Conservation (phyloP, 495 filamentous ascomycete species). For the Talaromyces wortmannii region DNA sequence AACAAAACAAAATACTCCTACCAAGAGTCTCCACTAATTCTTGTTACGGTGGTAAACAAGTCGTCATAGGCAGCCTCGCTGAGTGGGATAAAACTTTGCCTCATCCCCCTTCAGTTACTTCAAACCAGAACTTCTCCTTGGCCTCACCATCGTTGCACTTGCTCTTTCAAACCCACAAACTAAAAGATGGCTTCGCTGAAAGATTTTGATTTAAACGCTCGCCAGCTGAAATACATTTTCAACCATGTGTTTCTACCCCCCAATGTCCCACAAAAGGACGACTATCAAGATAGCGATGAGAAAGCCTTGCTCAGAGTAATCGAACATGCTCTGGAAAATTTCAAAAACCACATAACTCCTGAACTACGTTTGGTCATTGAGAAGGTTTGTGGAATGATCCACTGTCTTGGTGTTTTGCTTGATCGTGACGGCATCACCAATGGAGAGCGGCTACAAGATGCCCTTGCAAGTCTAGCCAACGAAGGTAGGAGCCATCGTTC, state of each 20-base stretch:
- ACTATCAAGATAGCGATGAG: conserved; percentile 17
- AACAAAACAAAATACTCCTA: too few species aligned
- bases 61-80: too few species aligned
- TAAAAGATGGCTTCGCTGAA: too few species aligned
- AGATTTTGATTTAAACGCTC: too few species aligned
- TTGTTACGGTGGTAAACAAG: too few species aligned
- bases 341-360: conserved; percentile 9
- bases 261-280: conserved; percentile 42
- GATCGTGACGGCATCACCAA: conserved; percentile 6
- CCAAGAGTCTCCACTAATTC: too few species aligned
- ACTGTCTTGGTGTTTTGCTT: conserved; percentile 10
- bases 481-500: conserved; percentile 4
- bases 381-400: conserved; percentile 10
- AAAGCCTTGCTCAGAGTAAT: conserved; percentile 9
- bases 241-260: conserved; percentile 58
- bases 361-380: conserved; percentile 1
- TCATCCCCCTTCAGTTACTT: too few species aligned
- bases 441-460: conserved; percentile 7
- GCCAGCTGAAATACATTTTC: conserved; percentile 9
- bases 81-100: too few species aligned
- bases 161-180: too few species aligned
- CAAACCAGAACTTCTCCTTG: too few species aligned
- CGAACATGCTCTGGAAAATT: conserved; percentile 15
- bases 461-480: conserved; percentile 4
- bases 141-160: too few species aligned